Base-by-base conservation (phyloP, 768 basidiomycete genomes). In the Gloeopeniophorella convolvens region DNA sequence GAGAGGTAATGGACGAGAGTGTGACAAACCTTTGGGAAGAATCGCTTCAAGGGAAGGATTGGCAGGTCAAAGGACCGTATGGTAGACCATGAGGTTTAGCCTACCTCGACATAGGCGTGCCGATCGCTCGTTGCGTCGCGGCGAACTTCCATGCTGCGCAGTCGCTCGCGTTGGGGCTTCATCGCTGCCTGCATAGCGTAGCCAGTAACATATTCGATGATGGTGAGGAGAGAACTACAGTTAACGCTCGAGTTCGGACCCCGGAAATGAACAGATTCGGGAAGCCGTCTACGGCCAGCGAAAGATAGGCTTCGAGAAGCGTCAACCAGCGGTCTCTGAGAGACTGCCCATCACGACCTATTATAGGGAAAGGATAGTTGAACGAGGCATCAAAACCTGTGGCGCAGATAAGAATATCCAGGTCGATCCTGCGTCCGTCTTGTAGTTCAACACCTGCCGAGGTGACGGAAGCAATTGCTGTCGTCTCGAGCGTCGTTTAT, bases 261-360 rank as follows among this genome's bases (percentile, higher is more conserved):
- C 77, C 58, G 16, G 67, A 60, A 46, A 73, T 68, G 68, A 83
- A 83, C 73, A 74, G 78, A 63, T 83, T 85, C n/a, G 84, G 83
- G 64, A 84, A 83, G 7, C 77, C 79, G 40, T 82, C 77, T 16
- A 78, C 72, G 18, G 76, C 73, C 27, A 83, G 60, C 6, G 76
- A 70, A 5, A 85, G 69, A 62, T 86, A 86, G 4, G 78, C 74
- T 10, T 64, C 63, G 2, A 82, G 79, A 56, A 78, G 70, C 3
- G 80, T 78, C 1, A 63, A 68, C 63, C 77, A 81, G 47, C 73
- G 72, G n/a, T 77, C 70, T 45, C 72, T 71, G 4, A 85, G 65
- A 44, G 75, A 69, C 8, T 72, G 57, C 2, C 81, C 80, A 18
- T 70, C 64, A 11, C 78, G 74, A 5, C 80, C 80, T 45, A 80